Conservation (phyloP, 805 yeast species). For the Maudiozyma turicensis region DNA sequence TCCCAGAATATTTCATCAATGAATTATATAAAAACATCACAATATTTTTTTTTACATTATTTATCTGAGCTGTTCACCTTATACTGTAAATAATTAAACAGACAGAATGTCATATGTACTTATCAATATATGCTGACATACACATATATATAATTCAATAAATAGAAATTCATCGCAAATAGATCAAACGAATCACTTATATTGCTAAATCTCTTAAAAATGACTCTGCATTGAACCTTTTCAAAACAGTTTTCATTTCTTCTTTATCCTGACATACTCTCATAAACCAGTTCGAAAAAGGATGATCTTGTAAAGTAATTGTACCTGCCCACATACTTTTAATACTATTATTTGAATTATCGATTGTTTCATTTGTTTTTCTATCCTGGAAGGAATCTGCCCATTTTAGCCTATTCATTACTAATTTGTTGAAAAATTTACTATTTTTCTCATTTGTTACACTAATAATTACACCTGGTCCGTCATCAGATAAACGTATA, state of each 20-base stretch:
- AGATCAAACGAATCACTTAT: neutral
- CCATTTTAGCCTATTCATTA: slow-evolving; percentile 64
- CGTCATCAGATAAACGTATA: slow-evolving; percentile 31
- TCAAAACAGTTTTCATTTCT: slow-evolving; percentile 40
- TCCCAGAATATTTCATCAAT: no score
- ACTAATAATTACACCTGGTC: slow-evolving; percentile 51
- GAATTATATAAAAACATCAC: no score
- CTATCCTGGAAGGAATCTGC: slow-evolving; percentile 34
- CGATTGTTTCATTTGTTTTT: slow-evolving; percentile 20
- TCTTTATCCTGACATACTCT: slow-evolving; percentile 43
- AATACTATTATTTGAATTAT: slow-evolving; percentile 38
- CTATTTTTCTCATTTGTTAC: slow-evolving; percentile 65
- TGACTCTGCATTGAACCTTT: slow-evolving; percentile 44
- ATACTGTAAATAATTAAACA: no score
- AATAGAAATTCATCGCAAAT: neutral
- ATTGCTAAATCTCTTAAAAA: slow-evolving; percentile 4
- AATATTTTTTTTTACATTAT: no score
- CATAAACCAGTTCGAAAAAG: slow-evolving; percentile 63
- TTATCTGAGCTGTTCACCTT: no score
- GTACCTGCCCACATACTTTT: slow-evolving; percentile 64
- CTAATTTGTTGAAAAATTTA: slow-evolving; percentile 51
- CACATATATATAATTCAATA: neutral
- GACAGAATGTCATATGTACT: no score
- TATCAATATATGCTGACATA: no score
- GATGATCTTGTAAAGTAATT: slow-evolving; percentile 29